Conservation (phyloP, 75 land plant species). For the Pseudotsuga menziesii region DNA sequence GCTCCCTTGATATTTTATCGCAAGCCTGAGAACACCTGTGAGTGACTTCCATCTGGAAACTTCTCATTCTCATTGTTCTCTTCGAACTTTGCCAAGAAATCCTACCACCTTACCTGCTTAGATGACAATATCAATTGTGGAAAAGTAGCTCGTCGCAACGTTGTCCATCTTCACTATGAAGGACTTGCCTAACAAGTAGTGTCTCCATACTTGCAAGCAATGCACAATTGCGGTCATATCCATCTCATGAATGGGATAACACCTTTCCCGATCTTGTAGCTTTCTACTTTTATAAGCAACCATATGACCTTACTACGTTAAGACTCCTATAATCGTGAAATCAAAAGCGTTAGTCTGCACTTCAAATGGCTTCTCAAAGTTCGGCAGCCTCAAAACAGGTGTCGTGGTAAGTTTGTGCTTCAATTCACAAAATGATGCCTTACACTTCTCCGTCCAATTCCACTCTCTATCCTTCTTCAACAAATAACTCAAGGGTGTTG, state of each 20-base stretch:
- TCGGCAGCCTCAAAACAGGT: constrained; percentile 11
- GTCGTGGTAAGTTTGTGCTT: constrained; percentile 11
- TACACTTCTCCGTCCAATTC: constrained; percentile 3
- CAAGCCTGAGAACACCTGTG: too few relatives aligned
- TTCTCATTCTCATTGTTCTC: neutral
- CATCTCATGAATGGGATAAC: constrained; percentile 21
- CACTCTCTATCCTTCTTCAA: constrained; percentile 14
- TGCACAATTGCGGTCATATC: constrained; percentile 14
- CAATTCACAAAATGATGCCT: constrained; percentile 8
- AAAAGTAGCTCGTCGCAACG: constrained; percentile 12
- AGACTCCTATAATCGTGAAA: constrained; percentile 15
- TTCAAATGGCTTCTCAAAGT: constrained; percentile 5
- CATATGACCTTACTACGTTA: constrained; percentile 19
- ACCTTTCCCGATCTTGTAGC: constrained; percentile 19
- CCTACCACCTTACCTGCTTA: constrained; percentile 19
- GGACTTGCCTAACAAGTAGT: constrained; percentile 15
- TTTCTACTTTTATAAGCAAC: constrained; percentile 29
- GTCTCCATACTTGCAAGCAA: constrained; percentile 13
- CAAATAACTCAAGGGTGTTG: constrained; percentile 11
- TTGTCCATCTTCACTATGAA: constrained; percentile 15
- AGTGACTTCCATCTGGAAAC: too few relatives aligned
- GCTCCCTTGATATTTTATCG: too few relatives aligned
- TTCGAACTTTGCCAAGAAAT: constrained; percentile 9
- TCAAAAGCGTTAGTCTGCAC: constrained; percentile 26
- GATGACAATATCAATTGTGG: constrained; percentile 10